Evolutionary conservation across 2,329 filamentous ascomycete species (phyloP).

Genomic region (Nothophaeocryptopus gaeumannii): DNA sequence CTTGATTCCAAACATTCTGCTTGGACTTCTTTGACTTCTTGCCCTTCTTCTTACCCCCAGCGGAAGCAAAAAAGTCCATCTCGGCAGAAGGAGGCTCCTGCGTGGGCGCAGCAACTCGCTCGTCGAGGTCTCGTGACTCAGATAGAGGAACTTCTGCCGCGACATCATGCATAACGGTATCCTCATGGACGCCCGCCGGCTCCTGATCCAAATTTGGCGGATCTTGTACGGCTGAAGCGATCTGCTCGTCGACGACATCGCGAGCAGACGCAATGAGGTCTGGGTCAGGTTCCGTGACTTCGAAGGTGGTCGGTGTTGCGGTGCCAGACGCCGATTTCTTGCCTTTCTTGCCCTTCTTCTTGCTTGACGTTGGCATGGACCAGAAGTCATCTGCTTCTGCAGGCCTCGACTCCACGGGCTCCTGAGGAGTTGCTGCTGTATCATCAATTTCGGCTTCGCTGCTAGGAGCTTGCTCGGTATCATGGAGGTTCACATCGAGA

Average conservation of each 20-base stretch:
- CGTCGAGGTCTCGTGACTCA: no score
- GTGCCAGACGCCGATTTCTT: slow-evolving; percentile 16
- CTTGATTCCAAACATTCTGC: slow-evolving; percentile 7
- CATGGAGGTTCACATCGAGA: not conserved
- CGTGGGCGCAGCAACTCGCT: no score
- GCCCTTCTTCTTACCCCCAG: slow-evolving; percentile 21
- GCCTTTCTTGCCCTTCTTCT: slow-evolving; percentile 27
- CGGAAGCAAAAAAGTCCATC: slow-evolving; percentile 16
- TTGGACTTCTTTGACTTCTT: slow-evolving; percentile 29
- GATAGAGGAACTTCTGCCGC: no score
- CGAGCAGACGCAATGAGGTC: not conserved
- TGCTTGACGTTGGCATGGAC: slow-evolving; percentile 3
- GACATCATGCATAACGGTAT: not conserved
- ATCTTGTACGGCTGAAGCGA: not conserved
- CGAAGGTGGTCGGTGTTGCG: not conserved
- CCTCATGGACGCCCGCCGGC: not conserved
- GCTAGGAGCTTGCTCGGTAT: not conserved
- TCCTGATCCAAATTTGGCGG: not conserved
- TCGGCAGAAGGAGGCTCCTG: slow-evolving; percentile 3
- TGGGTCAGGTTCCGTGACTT: slow-evolving; percentile 22
- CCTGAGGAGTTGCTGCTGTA: not conserved
- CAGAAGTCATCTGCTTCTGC: slow-evolving; percentile 6
- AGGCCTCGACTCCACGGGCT: not conserved
- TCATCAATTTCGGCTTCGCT: not conserved
- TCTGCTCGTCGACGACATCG: not conserved